A percentile compares a stretch with the other conserved stretches of the same genome.
These are phyloP conservation scores for Aegilops speltoides DNA, from an alignment of 176 grass and related monocot genomes.

Conservation along the genomic window DNA sequence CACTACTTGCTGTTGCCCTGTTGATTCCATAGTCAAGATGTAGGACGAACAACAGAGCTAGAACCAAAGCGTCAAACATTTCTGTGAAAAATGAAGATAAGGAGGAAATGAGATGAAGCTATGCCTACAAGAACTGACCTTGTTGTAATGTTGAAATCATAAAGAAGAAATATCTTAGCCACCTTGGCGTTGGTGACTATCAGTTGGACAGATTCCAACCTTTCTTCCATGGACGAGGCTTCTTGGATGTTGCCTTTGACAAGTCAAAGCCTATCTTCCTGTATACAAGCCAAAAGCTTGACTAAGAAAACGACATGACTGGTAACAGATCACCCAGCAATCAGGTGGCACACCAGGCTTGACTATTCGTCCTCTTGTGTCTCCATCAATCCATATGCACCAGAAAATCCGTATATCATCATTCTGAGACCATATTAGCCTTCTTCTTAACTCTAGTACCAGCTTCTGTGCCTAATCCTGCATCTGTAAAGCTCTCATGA, in stretches of 20 bases:
- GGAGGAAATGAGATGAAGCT: background rate
- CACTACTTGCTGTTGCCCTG: background rate
- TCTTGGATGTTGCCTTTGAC: background rate
- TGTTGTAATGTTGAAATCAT: background rate
- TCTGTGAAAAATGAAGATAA: background rate
- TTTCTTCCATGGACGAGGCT: background rate
- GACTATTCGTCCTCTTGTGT: background rate
- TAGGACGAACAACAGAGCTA: conserved; percentile 6
- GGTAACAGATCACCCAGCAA: background rate
- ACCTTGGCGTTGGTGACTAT: background rate
- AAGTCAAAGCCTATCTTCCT: background rate
- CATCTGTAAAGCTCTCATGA: conserved; percentile 9
- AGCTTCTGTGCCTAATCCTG: background rate
- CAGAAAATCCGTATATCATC: background rate
- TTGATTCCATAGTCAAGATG: conserved; percentile 1
- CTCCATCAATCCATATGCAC: background rate
- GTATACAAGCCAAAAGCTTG: background rate
- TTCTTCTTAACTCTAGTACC: background rate
- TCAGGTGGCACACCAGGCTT: background rate
- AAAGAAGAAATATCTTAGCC: background rate
- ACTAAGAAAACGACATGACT: background rate
- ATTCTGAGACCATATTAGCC: no score
- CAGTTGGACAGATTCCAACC: background rate
- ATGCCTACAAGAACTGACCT: background rate
- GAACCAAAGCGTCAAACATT: background rate